Conservation (phyloP, 192 early-diverging fungal species). For the Globomyces pollinis-pini region DNA sequence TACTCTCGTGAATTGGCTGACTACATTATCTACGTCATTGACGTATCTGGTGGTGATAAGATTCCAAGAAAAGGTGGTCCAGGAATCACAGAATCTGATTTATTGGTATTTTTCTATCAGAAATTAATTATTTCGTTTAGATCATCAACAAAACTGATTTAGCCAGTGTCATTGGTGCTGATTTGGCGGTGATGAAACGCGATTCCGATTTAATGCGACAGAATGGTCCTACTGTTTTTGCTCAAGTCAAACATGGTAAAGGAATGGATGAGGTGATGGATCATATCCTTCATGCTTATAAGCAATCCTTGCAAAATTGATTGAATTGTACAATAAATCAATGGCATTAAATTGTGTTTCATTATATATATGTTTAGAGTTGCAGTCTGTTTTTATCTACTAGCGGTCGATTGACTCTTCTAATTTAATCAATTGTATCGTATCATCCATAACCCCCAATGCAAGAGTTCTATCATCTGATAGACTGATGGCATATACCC, state of each 20-base stretch:
- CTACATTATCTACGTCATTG: conserved; percentile 96
- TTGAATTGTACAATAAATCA: too few relatives aligned
- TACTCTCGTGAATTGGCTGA: conserved; percentile 64
- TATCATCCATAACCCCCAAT: too few relatives aligned
- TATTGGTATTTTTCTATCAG: too few relatives aligned
- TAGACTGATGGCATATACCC: too few relatives aligned
- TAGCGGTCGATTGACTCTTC: too few relatives aligned
- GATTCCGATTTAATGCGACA: conserved; percentile 83
- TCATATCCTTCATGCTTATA: conserved; percentile 48
- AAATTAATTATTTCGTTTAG: too few relatives aligned
- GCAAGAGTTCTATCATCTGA: too few relatives aligned
- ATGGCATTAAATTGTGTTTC: too few relatives aligned
- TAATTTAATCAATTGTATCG: too few relatives aligned
- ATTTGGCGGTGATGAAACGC: conserved; percentile 83
- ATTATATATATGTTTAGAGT: too few relatives aligned
- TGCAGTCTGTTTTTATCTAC: too few relatives aligned
- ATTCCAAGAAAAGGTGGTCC: conserved; percentile 96
- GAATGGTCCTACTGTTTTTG: conserved; percentile 82
- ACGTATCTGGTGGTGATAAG: conserved; percentile 95
- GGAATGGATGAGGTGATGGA: conserved; percentile 75
- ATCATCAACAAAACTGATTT: conserved; percentile 97
- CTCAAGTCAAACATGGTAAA: conserved; percentile 85
- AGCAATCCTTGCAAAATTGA: too few relatives aligned
- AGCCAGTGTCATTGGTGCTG: conserved; percentile 81
- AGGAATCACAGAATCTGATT: conserved; percentile 93